A percentile compares a stretch with the other conserved stretches of the same genome.
phyloP scores from a whole-genome alignment of 1,284 basidiomycete genomes.

The Ustanciosporium gigantosporum region DNA sequence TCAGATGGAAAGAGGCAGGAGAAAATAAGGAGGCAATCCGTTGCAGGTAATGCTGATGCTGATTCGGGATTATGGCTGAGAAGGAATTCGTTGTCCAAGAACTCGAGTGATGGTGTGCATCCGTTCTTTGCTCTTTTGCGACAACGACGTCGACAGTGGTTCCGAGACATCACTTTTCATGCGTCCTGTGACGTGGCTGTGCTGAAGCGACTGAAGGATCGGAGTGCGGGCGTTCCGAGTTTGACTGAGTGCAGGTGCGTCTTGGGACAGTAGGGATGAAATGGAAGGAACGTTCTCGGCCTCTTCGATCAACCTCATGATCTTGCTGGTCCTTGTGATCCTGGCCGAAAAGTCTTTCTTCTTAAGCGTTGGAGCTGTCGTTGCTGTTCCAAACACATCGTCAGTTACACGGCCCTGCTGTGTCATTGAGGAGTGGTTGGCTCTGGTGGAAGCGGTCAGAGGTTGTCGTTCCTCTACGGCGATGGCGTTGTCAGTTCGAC shows the following conservation, averaged over 20 bases:
- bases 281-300: constrained; percentile 17
- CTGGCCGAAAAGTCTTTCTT: constrained; percentile 14
- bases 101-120: constrained; percentile 33
- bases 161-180: no score
- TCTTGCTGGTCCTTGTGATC: constrained; percentile 31
- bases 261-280: neutral
- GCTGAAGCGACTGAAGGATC: no score
- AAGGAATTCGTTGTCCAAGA: constrained; percentile 4
- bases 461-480: neutral
- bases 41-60: no score
- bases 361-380: constrained; percentile 6
- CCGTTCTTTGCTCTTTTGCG: constrained; percentile 9
- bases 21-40: no score
- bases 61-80: no score
- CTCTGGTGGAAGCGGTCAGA: neutral
- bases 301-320: constrained; percentile 35
- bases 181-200: no score
- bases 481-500: no score
- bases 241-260: no score
- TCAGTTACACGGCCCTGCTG: neutral
- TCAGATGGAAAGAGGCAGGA: no score
- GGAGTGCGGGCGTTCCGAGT: no score
- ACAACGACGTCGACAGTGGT: constrained; percentile 11
- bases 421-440: neutral
- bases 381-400: constrained; percentile 7